Evolutionary conservation across 2,329 filamentous ascomycete genomes (phyloP).

Genomic region (Talaromyces rugulosus): DNA sequence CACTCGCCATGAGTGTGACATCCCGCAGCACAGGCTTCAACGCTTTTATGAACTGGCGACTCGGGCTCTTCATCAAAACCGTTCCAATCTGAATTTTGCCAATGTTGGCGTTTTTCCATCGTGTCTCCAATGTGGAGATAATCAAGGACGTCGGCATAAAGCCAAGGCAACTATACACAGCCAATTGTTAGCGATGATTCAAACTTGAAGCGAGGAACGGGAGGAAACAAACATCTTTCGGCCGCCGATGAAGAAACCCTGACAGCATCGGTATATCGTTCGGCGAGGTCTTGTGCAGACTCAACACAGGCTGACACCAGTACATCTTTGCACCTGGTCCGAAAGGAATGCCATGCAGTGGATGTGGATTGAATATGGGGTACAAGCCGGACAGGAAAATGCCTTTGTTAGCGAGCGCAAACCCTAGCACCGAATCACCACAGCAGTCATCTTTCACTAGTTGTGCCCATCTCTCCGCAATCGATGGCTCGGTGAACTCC

Average conservation of each 20-base stretch:
- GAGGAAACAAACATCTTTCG: conserved; percentile 18
- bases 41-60: conserved; percentile 24
- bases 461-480: conserved; percentile 39
- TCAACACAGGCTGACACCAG: conserved; percentile 51
- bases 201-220: neutral
- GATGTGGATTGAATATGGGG: conserved; percentile 48
- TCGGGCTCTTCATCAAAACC: conserved; percentile 24
- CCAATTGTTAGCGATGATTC: neutral
- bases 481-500: conserved; percentile 38
- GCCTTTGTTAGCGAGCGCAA: conserved; percentile 42
- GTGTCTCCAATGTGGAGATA: conserved; percentile 23
- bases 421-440: conserved; percentile 51
- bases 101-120: conserved; percentile 20
- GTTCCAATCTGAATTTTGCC: conserved; percentile 35
- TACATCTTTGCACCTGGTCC: conserved; percentile 30
- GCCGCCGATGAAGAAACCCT: conserved; percentile 34
- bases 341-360: conserved; percentile 48
- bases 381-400: conserved; percentile 46
- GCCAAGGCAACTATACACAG: conserved; percentile 14
- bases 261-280: conserved; percentile 49
- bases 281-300: conserved; percentile 46
- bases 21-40: conserved; percentile 24
- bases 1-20: conserved; percentile 22
- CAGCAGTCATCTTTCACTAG: conserved; percentile 48
- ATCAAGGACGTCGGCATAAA: conserved; percentile 27